These are phyloP conservation scores for Penicillium sp. DNA, from an alignment of 2,329 filamentous ascomycete species.

Conservation along the genomic window DNA sequence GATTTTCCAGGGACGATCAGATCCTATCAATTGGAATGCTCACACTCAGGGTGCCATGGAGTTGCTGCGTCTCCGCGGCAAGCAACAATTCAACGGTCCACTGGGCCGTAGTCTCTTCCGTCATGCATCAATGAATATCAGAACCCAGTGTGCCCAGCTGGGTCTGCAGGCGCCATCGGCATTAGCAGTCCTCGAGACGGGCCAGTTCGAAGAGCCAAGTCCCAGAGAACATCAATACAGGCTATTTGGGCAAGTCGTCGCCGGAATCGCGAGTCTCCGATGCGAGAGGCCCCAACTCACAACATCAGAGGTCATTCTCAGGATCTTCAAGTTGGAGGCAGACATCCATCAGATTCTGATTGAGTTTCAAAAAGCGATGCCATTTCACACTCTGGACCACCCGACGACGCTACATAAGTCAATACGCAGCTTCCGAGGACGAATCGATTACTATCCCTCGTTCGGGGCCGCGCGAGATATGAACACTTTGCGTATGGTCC, in stretches of 20 bases:
- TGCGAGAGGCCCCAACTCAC: neutral
- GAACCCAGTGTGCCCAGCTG: neutral
- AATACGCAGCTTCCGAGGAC: neutral
- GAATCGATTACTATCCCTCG: neutral
- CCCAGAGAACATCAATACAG: neutral
- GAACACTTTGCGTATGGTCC: neutral
- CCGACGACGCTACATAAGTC: neutral
- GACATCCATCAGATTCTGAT: neutral
- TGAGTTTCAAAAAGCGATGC: neutral
- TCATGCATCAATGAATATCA: slow-evolving; percentile 1
- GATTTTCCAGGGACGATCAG: neutral
- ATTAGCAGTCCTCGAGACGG: neutral
- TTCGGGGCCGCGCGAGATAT: neutral
- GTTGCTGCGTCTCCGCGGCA: neutral
- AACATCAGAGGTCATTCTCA: neutral
- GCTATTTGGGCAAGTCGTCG: neutral
- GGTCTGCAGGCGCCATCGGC: neutral
- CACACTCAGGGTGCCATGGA: neutral
- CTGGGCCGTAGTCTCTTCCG: neutral
- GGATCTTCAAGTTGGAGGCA: neutral
- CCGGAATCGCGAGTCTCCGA: neutral
- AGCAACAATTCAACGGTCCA: neutral
- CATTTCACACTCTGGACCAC: neutral
- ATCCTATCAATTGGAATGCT: slow-evolving; percentile 1
- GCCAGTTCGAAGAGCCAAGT: neutral